phyloP scores from a whole-genome alignment of 2,329 filamentous ascomycete genomes.

The Huntiella decipiens region DNA sequence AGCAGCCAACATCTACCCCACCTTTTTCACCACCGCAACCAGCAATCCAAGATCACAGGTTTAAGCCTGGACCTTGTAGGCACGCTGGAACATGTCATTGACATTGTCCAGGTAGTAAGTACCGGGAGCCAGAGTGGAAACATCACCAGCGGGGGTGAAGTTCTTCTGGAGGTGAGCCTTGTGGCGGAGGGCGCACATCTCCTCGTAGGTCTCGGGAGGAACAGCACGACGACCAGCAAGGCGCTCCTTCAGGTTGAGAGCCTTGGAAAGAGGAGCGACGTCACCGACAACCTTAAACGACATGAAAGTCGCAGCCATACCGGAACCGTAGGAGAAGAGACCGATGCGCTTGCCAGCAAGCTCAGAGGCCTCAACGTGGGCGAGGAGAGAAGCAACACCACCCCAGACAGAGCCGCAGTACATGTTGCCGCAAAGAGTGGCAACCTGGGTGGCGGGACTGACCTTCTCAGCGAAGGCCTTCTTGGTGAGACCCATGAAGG shows the following conservation, averaged over 20 bases:
- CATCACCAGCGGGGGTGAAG: slow-evolving; percentile 50
- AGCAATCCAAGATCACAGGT: not conserved
- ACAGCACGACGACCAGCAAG: slow-evolving; percentile 47
- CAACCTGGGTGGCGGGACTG: slow-evolving; percentile 51
- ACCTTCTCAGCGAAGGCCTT: slow-evolving; percentile 69
- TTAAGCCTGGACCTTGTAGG: slow-evolving; percentile 58
- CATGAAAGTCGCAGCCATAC: slow-evolving; percentile 52
- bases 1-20: not conserved
- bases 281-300: slow-evolving; percentile 55
- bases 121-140: slow-evolving; percentile 44
- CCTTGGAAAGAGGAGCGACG: slow-evolving; percentile 47
- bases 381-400: slow-evolving; percentile 52
- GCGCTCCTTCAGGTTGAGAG: slow-evolving; percentile 49
- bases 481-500: slow-evolving; percentile 68
- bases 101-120: slow-evolving; percentile 66
- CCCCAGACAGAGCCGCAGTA: slow-evolving; percentile 56
- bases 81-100: slow-evolving; percentile 72
- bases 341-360: slow-evolving; percentile 55
- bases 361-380: slow-evolving; percentile 40
- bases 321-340: slow-evolving; percentile 65
- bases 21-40: slow-evolving; percentile 5
- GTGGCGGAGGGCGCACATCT: slow-evolving; percentile 64
- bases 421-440: slow-evolving; percentile 57
- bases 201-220: slow-evolving; percentile 53
- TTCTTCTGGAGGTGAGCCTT: slow-evolving; percentile 68